Evolutionary conservation across 768 basidiomycete species (phyloP).

Genomic region (Pleurotus cornucopiae): DNA sequence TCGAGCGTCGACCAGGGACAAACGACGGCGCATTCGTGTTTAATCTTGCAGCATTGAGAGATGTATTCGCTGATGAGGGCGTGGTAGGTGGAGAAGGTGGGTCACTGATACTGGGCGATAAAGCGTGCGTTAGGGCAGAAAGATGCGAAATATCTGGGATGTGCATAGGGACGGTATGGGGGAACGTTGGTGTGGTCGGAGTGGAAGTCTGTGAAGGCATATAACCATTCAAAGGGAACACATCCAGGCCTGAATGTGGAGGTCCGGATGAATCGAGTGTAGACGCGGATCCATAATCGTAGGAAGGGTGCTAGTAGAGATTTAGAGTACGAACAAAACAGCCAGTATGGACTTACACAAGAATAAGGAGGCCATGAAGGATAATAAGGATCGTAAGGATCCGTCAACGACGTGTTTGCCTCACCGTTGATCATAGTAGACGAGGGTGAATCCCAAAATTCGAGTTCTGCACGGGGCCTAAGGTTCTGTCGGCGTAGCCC

Average conservation of each 20-base stretch:
- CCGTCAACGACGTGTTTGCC: slow-evolving; percentile 51
- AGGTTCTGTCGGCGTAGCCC: slow-evolving; percentile 35
- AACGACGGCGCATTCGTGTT: slow-evolving; percentile 65
- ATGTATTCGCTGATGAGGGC: slow-evolving; percentile 46
- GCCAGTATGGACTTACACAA: slow-evolving; percentile 45
- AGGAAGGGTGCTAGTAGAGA: slow-evolving; percentile 7
- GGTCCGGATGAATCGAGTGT: slow-evolving; percentile 43
- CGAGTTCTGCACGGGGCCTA: slow-evolving; percentile 33
- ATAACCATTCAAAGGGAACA: slow-evolving; percentile 64
- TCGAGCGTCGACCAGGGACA: slow-evolving; percentile 47
- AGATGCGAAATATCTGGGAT: slow-evolving; percentile 46
- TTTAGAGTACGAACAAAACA: not conserved
- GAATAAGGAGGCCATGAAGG: slow-evolving; percentile 44
- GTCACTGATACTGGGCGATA: slow-evolving; percentile 40
- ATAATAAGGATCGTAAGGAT: slow-evolving; percentile 45
- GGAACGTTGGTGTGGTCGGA: slow-evolving; percentile 55
- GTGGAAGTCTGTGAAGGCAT: slow-evolving; percentile 43
- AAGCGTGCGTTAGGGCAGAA: slow-evolving; percentile 36
- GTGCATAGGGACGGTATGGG: slow-evolving; percentile 19
- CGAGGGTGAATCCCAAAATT: slow-evolving; percentile 60
- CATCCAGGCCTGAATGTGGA: slow-evolving; percentile 47
- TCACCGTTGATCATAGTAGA: slow-evolving; percentile 61
- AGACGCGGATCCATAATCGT: slow-evolving; percentile 12
- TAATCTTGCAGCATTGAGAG: slow-evolving; percentile 36
- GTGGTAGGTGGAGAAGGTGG: slow-evolving; percentile 68